Evolutionary conservation across 805 yeast genomes (phyloP), one percentile per base, ranked within the genome.

Genomic region (Tetrapisispora pingtungensis): DNA sequence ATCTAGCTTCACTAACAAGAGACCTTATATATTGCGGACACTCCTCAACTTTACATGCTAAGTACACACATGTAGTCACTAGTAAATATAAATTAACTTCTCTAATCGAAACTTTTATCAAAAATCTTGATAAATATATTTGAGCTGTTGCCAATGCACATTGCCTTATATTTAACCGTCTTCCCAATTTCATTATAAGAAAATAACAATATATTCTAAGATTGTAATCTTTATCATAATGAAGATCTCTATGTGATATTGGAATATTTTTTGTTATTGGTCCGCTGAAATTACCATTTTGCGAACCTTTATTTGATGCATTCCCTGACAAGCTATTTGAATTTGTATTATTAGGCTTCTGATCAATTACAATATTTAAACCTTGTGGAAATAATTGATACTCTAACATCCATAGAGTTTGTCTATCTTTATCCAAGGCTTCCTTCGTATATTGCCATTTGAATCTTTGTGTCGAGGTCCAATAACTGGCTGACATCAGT

Each of bases 31-130:
- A 97, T 57, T 84, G 95, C 1, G 98, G 97, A 53, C 86, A 82
- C 62, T 93, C 98, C 61, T 93, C 97, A 30, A 88, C 83, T 59
- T 93, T 90, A 66, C 96, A 84, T 0, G 97, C 89, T 27, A 93
- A 71, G 56, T 93, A 93, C 2, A 90, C 72, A 52, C 93, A 80
- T 0, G 97, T 80, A 0, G 98, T 79, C 10, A 87, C 81, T 44
- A 89, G 64, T 35, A 88, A 65, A 57, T 88, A 90, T 1, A 84
- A 68, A 58, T 93, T 93, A 45, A 88, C 74, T 59, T 93, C 98
- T 51, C 81, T 77, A 13, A 87, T 64, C 12, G 86, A 77, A 0
- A 80, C 89, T 37, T 75, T 71, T 2, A 84, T 74, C 36, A 88
- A 68, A 55, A 90, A 87, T 37, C 98, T 62, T n/a, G 82, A 70